Evolutionary conservation across 306 rosid genomes (phyloP).

Genomic region (Prunus mongolica): DNA sequence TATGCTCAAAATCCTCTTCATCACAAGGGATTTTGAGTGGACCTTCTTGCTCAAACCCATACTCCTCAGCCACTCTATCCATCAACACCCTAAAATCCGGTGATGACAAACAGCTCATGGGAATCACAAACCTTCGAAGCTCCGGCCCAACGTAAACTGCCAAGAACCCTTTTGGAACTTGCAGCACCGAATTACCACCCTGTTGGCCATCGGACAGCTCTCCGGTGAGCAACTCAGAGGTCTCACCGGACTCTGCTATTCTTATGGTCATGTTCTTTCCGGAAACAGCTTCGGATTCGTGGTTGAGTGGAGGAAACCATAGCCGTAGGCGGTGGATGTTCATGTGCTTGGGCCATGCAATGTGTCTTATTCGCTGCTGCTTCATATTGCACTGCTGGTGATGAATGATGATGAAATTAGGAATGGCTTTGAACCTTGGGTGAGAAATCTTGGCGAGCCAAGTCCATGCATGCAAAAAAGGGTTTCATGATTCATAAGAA

Average conservation of each 20-base stretch:
- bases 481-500: not conserved
- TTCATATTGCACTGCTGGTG: slow-evolving; percentile 14
- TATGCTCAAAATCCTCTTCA: slow-evolving; percentile 40
- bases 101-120: slow-evolving; percentile 40
- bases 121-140: slow-evolving; percentile 48
- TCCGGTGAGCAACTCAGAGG: slow-evolving; percentile 5
- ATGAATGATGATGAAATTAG: not conserved
- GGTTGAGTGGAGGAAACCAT: not conserved
- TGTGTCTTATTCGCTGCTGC: slow-evolving; percentile 7
- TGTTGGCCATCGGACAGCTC: not conserved
- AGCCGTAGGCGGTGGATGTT: slow-evolving; percentile 6
- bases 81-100: slow-evolving; percentile 41
- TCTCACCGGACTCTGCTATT: not conserved
- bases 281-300: not conserved
- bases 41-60: slow-evolving; percentile 48
- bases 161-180: slow-evolving; percentile 47
- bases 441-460: not conserved
- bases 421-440: not conserved
- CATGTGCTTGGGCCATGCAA: slow-evolving; percentile 10
- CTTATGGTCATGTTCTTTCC: not conserved
- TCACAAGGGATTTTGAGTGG: slow-evolving; percentile 54
- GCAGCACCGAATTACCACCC: not conserved
- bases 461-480: not conserved
- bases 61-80: slow-evolving; percentile 51
- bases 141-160: slow-evolving; percentile 52